phyloP scores from a whole-genome alignment of 2,329 filamentous ascomycete species.

The Cordyceps militaris region DNA sequence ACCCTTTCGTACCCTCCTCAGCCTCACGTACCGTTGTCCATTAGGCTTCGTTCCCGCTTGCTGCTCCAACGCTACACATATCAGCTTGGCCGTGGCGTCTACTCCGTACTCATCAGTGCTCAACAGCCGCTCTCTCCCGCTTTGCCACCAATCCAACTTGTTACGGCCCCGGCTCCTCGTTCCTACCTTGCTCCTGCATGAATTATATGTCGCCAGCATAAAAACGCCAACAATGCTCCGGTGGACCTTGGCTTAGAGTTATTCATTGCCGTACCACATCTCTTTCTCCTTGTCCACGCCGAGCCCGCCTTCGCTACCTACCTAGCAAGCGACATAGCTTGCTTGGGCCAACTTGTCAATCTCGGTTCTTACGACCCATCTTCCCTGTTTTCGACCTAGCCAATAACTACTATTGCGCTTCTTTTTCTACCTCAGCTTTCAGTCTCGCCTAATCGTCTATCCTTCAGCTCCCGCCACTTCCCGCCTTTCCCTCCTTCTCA shows the following conservation, averaged over 20 bases:
- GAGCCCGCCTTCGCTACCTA: not conserved
- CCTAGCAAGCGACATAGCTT: not conserved
- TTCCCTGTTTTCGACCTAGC: conserved; percentile 10
- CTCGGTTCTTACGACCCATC: not conserved
- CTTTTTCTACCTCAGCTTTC: not conserved
- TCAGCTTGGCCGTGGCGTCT: not conserved
- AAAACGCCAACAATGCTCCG: not conserved
- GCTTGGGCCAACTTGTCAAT: not conserved
- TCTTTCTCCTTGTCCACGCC: conserved; percentile 1
- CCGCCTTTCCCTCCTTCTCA: not conserved
- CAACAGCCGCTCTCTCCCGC: not conserved
- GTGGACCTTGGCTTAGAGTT: conserved; percentile 3
- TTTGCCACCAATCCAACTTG: not conserved
- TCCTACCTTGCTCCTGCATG: not conserved
- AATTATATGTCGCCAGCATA: not conserved
- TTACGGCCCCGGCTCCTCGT: not conserved
- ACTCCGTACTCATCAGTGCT: not conserved
- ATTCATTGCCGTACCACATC: not conserved
- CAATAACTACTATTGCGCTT: conserved; percentile 4
- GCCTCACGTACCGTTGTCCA: not conserved
- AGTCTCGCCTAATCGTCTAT: not conserved
- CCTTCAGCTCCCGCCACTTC: not conserved
- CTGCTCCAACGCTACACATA: not conserved
- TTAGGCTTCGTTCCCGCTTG: not conserved
- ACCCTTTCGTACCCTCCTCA: not conserved